These are phyloP conservation scores for Aspergillus luchuensis DNA, from an alignment of 2,329 filamentous ascomycete species.

Conservation along the genomic window DNA sequence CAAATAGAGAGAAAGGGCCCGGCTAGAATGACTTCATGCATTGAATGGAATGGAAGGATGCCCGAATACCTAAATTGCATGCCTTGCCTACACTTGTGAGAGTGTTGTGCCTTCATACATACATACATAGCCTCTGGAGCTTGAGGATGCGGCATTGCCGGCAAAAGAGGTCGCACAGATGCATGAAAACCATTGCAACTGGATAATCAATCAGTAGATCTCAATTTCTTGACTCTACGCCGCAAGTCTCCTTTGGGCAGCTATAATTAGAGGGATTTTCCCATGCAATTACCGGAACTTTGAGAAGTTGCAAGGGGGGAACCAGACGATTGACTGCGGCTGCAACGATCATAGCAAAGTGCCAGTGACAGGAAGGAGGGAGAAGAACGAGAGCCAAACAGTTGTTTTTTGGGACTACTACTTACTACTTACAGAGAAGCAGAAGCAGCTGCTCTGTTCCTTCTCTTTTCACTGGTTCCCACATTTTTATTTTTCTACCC, in stretches of 20 bases:
- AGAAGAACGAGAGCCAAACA: conserved; percentile 6
- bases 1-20: background rate
- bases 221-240: background rate
- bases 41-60: background rate
- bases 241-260: background rate
- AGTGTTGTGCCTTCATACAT: background rate
- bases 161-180: conserved; percentile 8
- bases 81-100: background rate
- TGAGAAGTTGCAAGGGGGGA: conserved; percentile 24
- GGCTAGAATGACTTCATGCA: background rate
- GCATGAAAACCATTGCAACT: conserved; percentile 9
- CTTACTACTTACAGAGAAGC: background rate
- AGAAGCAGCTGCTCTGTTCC: background rate
- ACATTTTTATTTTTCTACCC: background rate
- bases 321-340: conserved; percentile 16
- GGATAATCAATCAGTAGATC: conserved; percentile 9
- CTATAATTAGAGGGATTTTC: conserved; percentile 6
- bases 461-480: background rate
- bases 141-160: conserved; percentile 2
- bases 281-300: conserved; percentile 15
- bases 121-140: background rate
- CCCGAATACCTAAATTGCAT: background rate
- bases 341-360: conserved; percentile 18
- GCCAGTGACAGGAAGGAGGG: conserved; percentile 16
- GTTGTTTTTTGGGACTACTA: conserved; percentile 2